Evolutionary conservation across 2,329 filamentous ascomycete genomes (phyloP), one percentile per base, ranked within the genome.

Genomic region (Penicillium sp.): DNA sequence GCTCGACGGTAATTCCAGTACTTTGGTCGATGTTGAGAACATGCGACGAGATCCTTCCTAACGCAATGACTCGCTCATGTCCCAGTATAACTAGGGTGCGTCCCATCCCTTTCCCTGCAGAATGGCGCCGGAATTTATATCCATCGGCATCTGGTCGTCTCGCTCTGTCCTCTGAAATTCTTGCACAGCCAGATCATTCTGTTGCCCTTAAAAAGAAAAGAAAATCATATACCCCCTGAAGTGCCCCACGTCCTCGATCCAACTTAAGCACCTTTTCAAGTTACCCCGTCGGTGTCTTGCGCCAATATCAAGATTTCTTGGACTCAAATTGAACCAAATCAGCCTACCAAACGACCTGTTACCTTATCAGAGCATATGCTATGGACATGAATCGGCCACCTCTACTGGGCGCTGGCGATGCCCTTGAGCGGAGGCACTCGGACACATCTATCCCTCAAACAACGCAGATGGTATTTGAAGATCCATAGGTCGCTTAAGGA

Each of bases 391-490:
- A 54, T 55, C 56, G 66, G n/a, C 45, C 57, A 31, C 60, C 57
- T 43, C 35, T 60, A 38, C 35, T 60, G 37, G 59, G 57, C 14
- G 14, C 54, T 3, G 58, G 54, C 7, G 65, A 67, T 4, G 55
- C n/a, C 2, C 50, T 67, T 28, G 67, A 67, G 22, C 61, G 67
- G 49, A 61, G 67, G 48, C 65, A 67, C 25, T 69, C 67, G 2
- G 65, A 69, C 35, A 56, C 61, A 8, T 64, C 61, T 6, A 39
- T 67, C n/a, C 60, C 58, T 14, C 65, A 57, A n/a, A 37, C 53
- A 5, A 55, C 58, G 11, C 48, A 62, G n/a, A 64, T 67, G 63
- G 64, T 68, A 58, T 34, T 37, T 20, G 3, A 14, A 4, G 14
- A 47, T 35, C 28, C 15, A 20, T 12, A n/a, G 1, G n/a, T 22